Percentiles rank a stretch among this genome's conserved stretches.
Conservation (phyloP, 1,139 yeast genomes). For the Sugiyamaella sp. region DNA sequence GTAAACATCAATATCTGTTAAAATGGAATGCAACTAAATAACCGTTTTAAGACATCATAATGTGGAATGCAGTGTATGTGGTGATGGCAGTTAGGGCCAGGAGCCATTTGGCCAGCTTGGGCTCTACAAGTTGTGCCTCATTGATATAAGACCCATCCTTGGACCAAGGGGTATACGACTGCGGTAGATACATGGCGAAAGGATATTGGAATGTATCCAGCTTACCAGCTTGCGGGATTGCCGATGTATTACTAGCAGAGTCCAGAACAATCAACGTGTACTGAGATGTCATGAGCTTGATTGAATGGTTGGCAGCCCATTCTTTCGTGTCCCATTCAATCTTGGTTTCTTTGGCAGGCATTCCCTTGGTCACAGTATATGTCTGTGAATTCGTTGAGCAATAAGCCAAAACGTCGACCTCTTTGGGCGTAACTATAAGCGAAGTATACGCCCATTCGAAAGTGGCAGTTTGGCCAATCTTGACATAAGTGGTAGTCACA, state of each 20-base stretch:
- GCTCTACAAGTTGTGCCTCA: constrained; percentile 25
- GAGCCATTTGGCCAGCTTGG: constrained; percentile 30
- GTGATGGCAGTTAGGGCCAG: constrained; percentile 26
- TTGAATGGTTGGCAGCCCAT: constrained; percentile 34
- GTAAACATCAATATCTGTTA: neutral
- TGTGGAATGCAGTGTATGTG: constrained; percentile 24
- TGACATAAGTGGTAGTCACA: constrained; percentile 41
- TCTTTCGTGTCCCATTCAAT: constrained; percentile 46
- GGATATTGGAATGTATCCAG: constrained; percentile 39
- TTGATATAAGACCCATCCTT: constrained; percentile 31
- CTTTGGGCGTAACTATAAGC: constrained; percentile 42
- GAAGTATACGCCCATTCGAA: constrained; percentile 47
- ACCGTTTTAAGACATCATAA: constrained; percentile 15
- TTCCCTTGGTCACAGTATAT: constrained; percentile 43
- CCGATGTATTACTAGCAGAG: constrained; percentile 36
- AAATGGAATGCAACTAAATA: constrained; percentile 15
- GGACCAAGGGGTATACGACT: constrained; percentile 43
- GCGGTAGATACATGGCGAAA: constrained; percentile 45
- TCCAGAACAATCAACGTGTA: constrained; percentile 45
- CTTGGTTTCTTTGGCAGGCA: constrained; percentile 39
- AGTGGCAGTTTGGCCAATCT: constrained; percentile 46
- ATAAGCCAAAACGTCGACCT: constrained; percentile 44
- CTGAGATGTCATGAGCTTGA: constrained; percentile 40
- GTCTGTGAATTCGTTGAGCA: constrained; percentile 45
- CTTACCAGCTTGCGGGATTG: constrained; percentile 42